phyloP scores from a whole-genome alignment of 257 asterid genomes.

The Penstemon barbatus region DNA sequence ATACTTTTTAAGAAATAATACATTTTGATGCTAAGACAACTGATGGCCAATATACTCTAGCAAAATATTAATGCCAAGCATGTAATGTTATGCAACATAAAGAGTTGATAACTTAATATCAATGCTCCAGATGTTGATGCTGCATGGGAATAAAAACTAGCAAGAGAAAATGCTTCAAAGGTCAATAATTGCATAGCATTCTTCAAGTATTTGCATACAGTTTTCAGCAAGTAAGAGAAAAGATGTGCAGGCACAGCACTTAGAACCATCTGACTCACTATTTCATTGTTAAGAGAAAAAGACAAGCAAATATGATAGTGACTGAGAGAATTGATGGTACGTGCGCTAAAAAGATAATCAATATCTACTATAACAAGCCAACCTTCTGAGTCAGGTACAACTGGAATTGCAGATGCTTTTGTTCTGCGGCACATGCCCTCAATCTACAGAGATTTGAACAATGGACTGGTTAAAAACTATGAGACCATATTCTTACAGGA shows the following conservation, averaged over 20 bases:
- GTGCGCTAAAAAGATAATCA: constrained; percentile 11
- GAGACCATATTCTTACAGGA: not conserved
- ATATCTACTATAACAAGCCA: constrained; percentile 18
- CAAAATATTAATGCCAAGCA: constrained; percentile 1
- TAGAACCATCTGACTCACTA: constrained; percentile 4
- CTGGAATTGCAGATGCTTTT: constrained; percentile 87
- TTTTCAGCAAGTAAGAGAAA: not conserved
- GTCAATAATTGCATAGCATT: not conserved
- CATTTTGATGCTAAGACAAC: not conserved
- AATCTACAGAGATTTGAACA: constrained; percentile 55
- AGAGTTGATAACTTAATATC: not conserved
- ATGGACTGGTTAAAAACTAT: constrained; percentile 15
- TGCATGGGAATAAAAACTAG: constrained; percentile 9
- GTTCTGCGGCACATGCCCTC: constrained; percentile 85
- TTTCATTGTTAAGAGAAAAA: constrained; percentile 1
- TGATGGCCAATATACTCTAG: not conserved
- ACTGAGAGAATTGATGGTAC: not conserved
- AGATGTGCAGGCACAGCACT: constrained; percentile 6
- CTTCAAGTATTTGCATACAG: not conserved
- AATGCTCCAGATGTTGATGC: constrained; percentile 21
- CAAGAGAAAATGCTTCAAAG: constrained; percentile 11
- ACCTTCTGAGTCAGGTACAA: constrained; percentile 97
- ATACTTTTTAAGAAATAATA: too few species aligned
- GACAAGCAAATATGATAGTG: constrained; percentile 10
- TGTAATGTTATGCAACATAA: constrained; percentile 19